Evolutionary conservation across 2,329 filamentous ascomycete species (phyloP), one percentile per base, ranked within the genome.

Genomic region (Gliomastix tumulicola): DNA sequence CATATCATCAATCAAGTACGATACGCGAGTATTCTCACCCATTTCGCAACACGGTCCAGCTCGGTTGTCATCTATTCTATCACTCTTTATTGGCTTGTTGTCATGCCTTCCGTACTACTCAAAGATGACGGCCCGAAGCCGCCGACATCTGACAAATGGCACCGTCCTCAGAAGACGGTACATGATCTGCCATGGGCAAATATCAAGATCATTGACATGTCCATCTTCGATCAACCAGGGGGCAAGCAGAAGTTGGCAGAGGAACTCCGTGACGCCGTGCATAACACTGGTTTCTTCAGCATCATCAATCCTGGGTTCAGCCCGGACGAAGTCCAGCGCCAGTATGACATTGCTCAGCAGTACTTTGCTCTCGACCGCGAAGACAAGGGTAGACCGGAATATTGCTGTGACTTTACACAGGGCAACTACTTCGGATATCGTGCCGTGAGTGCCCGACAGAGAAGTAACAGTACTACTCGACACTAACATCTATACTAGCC

Each of bases 281-380:
- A 44, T 36, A 37, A 44, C 13, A 53, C 49, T 43, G 70, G 71
- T 3, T 68, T 75, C 57, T 76, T 74, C 50, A 71, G 71, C 39
- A 60, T 75, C 7, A 69, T 66, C 21, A 72, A 75, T 49, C 75
- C 70, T 32, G 69, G 69, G 37, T 60, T 76, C 35, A 58, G 51
- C 5, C 63, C 71, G 41, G 69, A 73, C 19, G 62, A 72, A 42
- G 61, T 76, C 8, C 64, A 74, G 42, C 57, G 60, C 7, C 71
- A 76, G 41, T 76, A 74, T 43, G 69, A 70, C 28, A 61, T 76
- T 4, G 72, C 65, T 0, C 65, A 71, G 35, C 63, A 67, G 20
- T 69, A 75, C 49, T 75, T 76, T 46, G 47, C 59, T 4, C 55
- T 75, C 2, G 63, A 71, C 0, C 53, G 61, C 2, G 65, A 66